Evolutionary conservation across 257 asterid species (phyloP).

Genomic region (Oldenlandia corymbosa): DNA sequence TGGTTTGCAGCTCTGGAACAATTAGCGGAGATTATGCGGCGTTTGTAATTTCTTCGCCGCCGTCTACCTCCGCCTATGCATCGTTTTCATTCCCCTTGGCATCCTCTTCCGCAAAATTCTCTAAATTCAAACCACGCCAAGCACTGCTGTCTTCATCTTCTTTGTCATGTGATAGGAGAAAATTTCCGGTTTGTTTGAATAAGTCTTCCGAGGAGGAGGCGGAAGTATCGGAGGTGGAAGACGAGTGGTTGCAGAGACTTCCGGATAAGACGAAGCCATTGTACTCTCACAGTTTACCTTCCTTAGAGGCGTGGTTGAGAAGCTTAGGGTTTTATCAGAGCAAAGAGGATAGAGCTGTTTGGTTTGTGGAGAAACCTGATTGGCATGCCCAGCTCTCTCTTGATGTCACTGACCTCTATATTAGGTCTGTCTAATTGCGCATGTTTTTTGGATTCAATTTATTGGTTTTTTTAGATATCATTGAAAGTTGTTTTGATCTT

Average conservation of each 20-base stretch:
- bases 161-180: constrained; percentile 26
- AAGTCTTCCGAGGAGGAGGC: constrained; percentile 57
- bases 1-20: background rate
- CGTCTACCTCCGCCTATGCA: background rate
- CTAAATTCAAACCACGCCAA: constrained; percentile 29
- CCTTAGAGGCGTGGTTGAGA: constrained; percentile 90
- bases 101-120: constrained; percentile 9
- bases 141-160: constrained; percentile 21
- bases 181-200: constrained; percentile 24
- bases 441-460: background rate
- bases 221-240: constrained; percentile 43
- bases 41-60: constrained; percentile 1
- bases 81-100: constrained; percentile 7
- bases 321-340: constrained; percentile 77
- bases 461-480: background rate
- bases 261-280: constrained; percentile 85
- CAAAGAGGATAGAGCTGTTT: constrained; percentile 78
- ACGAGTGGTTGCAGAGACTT: constrained; percentile 78
- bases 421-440: constrained; percentile 41
- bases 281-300: constrained; percentile 91
- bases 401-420: constrained; percentile 79
- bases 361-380: constrained; percentile 77
- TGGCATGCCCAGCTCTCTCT: constrained; percentile 91
- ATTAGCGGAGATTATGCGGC: constrained; percentile 1
- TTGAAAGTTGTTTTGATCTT: background rate